Conservation (phyloP, 768 basidiomycete genomes). For the Cystobasidium ongulense region DNA sequence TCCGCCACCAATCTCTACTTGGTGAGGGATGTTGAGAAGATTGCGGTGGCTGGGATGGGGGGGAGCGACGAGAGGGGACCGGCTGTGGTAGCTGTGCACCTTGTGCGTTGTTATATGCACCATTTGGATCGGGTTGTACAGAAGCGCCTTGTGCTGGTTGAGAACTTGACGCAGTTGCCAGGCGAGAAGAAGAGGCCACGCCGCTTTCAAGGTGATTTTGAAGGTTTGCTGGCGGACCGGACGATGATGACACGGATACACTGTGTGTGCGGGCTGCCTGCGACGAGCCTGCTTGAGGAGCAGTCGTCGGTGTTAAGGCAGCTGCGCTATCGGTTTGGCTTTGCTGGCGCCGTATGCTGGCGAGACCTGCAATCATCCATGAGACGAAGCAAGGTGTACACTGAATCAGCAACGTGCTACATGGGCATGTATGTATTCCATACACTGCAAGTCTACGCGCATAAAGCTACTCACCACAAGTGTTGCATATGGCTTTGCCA, state of each 20-base stretch:
- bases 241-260: neutral
- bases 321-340: neutral
- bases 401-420: too few species aligned
- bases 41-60: neutral
- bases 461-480: constrained; percentile 63
- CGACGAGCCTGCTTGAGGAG: neutral
- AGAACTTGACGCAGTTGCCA: neutral
- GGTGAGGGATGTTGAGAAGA: neutral
- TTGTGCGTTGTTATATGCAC: neutral
- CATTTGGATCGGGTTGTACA: neutral
- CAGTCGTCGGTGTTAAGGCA: neutral
- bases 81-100: neutral
- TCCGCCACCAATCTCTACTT: neutral
- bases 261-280: neutral
- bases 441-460: neutral
- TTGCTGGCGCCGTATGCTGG: constrained; percentile 8
- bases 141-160: neutral
- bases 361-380: neutral
- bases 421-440: too few species aligned
- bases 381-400: neutral
- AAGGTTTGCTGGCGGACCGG: neutral
- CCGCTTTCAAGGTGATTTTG: neutral
- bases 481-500: constrained; percentile 79
- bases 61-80: neutral
- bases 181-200: neutral